Base-by-base conservation (phyloP, 805 yeast genomes). In the Candida hungchunana region DNA sequence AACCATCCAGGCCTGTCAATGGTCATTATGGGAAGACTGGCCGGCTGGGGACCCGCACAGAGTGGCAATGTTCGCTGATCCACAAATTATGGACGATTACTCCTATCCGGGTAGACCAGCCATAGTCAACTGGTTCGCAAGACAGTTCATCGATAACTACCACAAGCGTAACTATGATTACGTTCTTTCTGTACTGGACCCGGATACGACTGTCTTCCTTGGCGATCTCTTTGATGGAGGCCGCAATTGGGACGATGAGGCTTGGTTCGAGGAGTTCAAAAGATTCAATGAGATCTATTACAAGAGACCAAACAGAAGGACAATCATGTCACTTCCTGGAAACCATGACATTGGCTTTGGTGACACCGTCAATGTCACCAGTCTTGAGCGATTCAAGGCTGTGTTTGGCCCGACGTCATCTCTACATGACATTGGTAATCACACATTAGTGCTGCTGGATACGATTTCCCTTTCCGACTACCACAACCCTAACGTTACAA, bases 301-400 rank as follows among this genome's bases (percentile, higher is more conserved):
- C 6, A 62, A 65, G 40, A 67, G 67, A 37, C 62, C 69, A n/a
- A 60, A 66, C 36, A 63, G 73, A 33, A 55, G 56, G 28, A 64
- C 69, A 3, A 47, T 66, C 14, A 56, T 64, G 65, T 62, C 69
- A n/a, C 48, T 73, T 21, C 96, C 96, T 0, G 99, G 98, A 2
- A 93, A 93, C 55, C 99, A 93, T 57, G 99, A 93, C 56, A 86
- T 94, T 45, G 99, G 99, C 0, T 90, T 82, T 61, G 96, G 93
- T 19, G 75, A 79, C 40, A 76, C 78, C 0, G 76, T 93, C 12
- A 66, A 76, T 13, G 67, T 69, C 18, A 59, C 66, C 1, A 76
- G 80, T 17, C 60, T 73, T 29, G 60, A 73, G 23, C 63, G 97
- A 46, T 93, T 89, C 59, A 62, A 71, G 26, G 63, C 79, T 1